Base-by-base conservation (phyloP, 495 filamentous ascomycete species). In the Penicillium ochrochloron region DNA sequence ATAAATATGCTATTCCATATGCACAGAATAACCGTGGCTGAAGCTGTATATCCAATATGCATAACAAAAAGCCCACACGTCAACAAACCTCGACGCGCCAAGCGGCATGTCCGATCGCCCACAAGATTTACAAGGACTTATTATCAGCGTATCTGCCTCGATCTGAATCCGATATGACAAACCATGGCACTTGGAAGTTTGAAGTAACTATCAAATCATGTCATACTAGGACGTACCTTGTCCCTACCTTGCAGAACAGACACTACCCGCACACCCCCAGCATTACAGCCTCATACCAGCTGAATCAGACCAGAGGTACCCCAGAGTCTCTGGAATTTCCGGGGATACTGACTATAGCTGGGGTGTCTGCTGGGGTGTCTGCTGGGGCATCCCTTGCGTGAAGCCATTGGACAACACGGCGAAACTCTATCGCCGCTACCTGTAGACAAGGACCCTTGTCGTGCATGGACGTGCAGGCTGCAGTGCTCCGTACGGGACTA, bases 401-500 rank as follows among this genome's bases (percentile, higher is more conserved):
- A 23, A 21, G 17, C 34, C 41, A 25, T 46, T 52, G 14, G 31
- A 27, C 46, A 23, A 51, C 29, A 34, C 14, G 15, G 59, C 42
- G 27, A 46, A 64, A 64, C 44, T 64, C 55, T 64, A 64, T 64
- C 61, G 46, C 39, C 41, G 34, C 61, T 58, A 58, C 42, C 42
- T 19, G 42, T 21, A 44, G 54, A 58, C 44, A 52, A 50, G 33
- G 23, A 62, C 5, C 53, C 35, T 50, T 21, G 46, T 58, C 61
- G 25, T 63, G 61, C 61, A 52, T 58, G 42, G 44, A 41, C 29
- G 39, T 62, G 54, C 53, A 50, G 54, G 50, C 42, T 53, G 29
- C 33, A 34, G 54, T 14, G 19, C 29, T n/a, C n/a, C n/a, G 54
- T 12, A 27, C 27, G 12, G 42, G 19, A 46, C 29, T 31, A 31